Percentiles rank a stretch among this genome's conserved stretches.
phyloP scores from a whole-genome alignment of 352 stramenopile species.

The Phytopythium mirpurense region DNA sequence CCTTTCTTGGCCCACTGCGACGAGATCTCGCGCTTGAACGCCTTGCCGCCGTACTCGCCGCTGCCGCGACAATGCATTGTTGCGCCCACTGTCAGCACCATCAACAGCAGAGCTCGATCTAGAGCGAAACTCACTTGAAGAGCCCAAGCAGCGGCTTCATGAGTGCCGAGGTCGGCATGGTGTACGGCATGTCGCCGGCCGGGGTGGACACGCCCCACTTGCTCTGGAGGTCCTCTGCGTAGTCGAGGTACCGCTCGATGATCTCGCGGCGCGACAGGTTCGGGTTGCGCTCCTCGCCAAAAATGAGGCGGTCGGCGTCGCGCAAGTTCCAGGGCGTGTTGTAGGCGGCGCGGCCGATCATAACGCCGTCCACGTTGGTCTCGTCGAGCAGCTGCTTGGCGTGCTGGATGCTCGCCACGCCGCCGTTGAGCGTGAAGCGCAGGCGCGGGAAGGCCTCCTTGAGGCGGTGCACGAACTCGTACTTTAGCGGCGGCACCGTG shows the following conservation, averaged over 20 bases:
- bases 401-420: constrained; percentile 90
- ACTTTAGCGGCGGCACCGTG: constrained; percentile 95
- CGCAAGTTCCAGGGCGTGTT: constrained; percentile 87
- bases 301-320: constrained; percentile 82
- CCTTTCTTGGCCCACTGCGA: constrained; percentile 63
- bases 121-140: constrained; percentile 53
- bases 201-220: constrained; percentile 58
- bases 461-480: constrained; percentile 92
- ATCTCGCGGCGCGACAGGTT: constrained; percentile 86
- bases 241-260: constrained; percentile 82
- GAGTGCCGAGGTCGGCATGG: constrained; percentile 73
- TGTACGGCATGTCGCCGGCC: constrained; percentile 43
- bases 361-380: constrained; percentile 79
- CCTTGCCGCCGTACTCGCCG: constrained; percentile 71
- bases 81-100: not conserved
- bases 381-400: constrained; percentile 84
- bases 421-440: constrained; percentile 97
- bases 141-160: constrained; percentile 75
- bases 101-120: not conserved
- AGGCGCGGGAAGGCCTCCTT: constrained; percentile 96
- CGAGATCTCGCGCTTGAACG: constrained; percentile 76
- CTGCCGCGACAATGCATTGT: constrained; percentile 14
- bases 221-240: constrained; percentile 69
- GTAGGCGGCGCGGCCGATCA: constrained; percentile 89
- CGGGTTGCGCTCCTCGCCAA: constrained; percentile 58